Evolutionary conservation across 2,329 filamentous ascomycete genomes (phyloP).

Genomic region (Corinectria fuckeliana): DNA sequence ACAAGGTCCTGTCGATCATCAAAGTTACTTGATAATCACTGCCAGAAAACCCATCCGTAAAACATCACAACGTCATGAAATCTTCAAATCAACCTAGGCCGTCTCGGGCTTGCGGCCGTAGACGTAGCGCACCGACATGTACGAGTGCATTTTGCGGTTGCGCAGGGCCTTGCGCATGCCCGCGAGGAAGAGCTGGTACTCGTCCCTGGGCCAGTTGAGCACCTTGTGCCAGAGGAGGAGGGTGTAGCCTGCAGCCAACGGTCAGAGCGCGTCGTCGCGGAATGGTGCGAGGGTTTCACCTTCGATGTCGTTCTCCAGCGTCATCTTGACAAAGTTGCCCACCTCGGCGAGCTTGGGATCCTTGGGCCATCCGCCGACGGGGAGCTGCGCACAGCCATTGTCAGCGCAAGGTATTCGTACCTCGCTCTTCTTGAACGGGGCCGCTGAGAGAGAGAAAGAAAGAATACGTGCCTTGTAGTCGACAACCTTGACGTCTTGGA

Average conservation of each 20-base stretch:
- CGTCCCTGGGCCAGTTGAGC: constrained; percentile 27
- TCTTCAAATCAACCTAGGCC: not conserved
- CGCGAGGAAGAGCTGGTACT: constrained; percentile 31
- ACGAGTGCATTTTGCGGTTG: constrained; percentile 26
- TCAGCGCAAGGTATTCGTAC: not conserved
- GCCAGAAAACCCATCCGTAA: no score
- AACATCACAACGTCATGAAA: not conserved
- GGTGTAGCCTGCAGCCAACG: constrained; percentile 3
- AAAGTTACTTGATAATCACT: not conserved
- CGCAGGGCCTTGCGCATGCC: constrained; percentile 24
- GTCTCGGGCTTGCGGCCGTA: constrained; percentile 27
- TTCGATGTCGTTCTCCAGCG: constrained; percentile 31
- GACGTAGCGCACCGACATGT: constrained; percentile 27
- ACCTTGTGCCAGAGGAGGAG: constrained; percentile 28
- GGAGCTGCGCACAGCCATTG: constrained; percentile 10
- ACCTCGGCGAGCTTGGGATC: constrained; percentile 23
- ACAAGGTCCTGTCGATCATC: no score
- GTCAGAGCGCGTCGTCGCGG: not conserved
- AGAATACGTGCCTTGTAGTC: constrained; percentile 25
- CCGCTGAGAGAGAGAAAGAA: no score
- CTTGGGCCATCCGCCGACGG: constrained; percentile 27
- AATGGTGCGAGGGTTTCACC: constrained; percentile 2
- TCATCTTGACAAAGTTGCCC: constrained; percentile 23
- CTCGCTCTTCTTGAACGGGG: not conserved
- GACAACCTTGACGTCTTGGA: constrained; percentile 23